Conservation (phyloP, 2,329 filamentous ascomycete species). For the Talaromyces sp. region DNA sequence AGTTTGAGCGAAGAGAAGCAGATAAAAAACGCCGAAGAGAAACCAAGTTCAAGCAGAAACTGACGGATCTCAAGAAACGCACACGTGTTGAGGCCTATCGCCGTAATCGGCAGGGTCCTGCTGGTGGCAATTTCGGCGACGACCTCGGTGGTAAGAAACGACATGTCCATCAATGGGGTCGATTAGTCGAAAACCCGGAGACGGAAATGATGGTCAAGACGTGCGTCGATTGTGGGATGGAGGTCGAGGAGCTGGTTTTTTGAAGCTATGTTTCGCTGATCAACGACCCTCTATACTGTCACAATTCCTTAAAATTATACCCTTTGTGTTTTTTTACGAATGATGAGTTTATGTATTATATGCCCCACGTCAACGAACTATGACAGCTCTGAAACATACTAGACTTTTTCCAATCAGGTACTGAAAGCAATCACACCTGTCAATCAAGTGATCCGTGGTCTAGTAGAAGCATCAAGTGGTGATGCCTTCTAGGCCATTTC, state of each 20-base stretch:
- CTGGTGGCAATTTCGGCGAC: slow-evolving; percentile 65
- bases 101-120: slow-evolving; percentile 53
- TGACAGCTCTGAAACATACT: neutral
- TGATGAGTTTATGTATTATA: neutral
- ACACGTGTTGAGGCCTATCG: slow-evolving; percentile 88
- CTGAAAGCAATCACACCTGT: neutral
- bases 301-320: neutral
- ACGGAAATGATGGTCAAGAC: slow-evolving; percentile 63
- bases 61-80: slow-evolving; percentile 85
- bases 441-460: neutral
- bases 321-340: neutral
- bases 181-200: slow-evolving; percentile 52
- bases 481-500: too few species aligned
- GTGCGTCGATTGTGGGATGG: slow-evolving; percentile 61
- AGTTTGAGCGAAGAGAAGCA: slow-evolving; percentile 72
- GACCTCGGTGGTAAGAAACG: slow-evolving; percentile 59
- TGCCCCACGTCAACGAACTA: neutral
- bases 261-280: slow-evolving; percentile 19
- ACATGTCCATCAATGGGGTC: slow-evolving; percentile 85
- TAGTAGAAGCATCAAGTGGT: neutral
- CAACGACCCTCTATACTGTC: neutral
- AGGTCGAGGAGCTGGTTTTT: slow-evolving; percentile 61
- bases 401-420: neutral
- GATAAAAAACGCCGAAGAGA: slow-evolving; percentile 84
- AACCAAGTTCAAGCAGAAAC: slow-evolving; percentile 82